Evolutionary conservation across 768 basidiomycete species (phyloP), one percentile per base, ranked within the genome.

Genomic region (Albatrellus ellisii): DNA sequence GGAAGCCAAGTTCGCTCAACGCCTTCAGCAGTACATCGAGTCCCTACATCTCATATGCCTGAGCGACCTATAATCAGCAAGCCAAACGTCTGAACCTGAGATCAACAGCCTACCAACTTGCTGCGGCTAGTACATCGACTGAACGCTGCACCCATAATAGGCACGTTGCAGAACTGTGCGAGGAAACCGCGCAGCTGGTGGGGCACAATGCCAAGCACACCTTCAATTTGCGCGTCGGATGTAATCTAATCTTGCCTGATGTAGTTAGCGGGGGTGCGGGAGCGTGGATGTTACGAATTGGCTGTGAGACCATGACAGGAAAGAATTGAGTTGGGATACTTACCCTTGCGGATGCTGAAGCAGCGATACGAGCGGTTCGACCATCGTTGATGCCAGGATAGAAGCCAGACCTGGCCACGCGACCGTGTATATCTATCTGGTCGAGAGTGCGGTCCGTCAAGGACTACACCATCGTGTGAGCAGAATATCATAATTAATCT

Each of bases 361-460:
- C 2, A 95, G 61, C 0, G 89, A 86, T 1, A 87, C 79, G 17
- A 98, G 72, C 7, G 98, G 67, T 57, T 99, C 94, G 1, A 97
- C 92, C 0, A 90, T 90, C 0, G 83, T 85, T 1, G 92, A 81
- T 2, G 85, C 76, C 0, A 94, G 95, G 39, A 95, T 89, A 0
- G 89, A 77, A 0, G 94, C 95, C 2, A 98, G 69, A 0, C 94
- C 94, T 0, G 95, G 94, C 17, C 95, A 68, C 0, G 92, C 97
- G 22, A 99, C 94, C 1, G 95, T 98, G 56, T 95, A 99, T 92
- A 95, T n/a, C n/a, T n/a, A n/a, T 97, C 58, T 98, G 92, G 58
- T 98, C 94, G 11, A 98, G 72, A 3, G 92, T 94, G 29, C 91
- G 73, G 57, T 98, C 92, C 1, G 85, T 82, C 32, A 84, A 60